Conservation (phyloP, 306 rosid species). For the Cucumis cinereus region DNA sequence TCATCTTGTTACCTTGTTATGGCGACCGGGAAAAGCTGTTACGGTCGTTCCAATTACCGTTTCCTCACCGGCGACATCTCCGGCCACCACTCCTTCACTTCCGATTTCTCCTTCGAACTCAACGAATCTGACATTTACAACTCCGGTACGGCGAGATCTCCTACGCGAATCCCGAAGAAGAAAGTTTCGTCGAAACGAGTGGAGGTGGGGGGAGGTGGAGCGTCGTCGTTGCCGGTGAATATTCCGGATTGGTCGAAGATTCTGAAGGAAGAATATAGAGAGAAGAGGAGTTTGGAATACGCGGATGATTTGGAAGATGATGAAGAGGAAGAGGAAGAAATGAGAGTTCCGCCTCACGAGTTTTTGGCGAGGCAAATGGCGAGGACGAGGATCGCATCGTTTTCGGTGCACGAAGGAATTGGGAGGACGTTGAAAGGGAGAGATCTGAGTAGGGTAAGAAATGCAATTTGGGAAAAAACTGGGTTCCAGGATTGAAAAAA, state of each 20-base stretch:
- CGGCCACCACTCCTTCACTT: slow-evolving; percentile 10
- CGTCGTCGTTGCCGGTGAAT: slow-evolving; percentile 59
- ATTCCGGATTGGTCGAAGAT: slow-evolving; percentile 92
- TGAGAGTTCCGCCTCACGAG: slow-evolving; percentile 74
- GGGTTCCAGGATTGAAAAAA: slow-evolving; percentile 51
- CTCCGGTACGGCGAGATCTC: slow-evolving; percentile 37
- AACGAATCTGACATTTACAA: slow-evolving; percentile 64
- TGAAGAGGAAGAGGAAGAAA: slow-evolving; percentile 13
- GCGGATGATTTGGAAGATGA: slow-evolving; percentile 17
- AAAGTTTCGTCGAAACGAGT: slow-evolving; percentile 15
- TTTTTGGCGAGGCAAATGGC: slow-evolving; percentile 59
- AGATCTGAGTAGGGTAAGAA: slow-evolving; percentile 78
- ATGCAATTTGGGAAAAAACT: slow-evolving; percentile 81
- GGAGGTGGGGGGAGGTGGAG: slow-evolving; percentile 15
- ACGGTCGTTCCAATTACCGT: slow-evolving; percentile 32
- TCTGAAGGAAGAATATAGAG: slow-evolving; percentile 49
- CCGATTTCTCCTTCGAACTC: slow-evolving; percentile 56
- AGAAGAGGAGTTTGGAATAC: slow-evolving; percentile 11
- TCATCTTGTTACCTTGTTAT: slow-evolving; percentile 8
- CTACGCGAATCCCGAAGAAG: slow-evolving; percentile 23
- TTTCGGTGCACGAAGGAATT: slow-evolving; percentile 26
- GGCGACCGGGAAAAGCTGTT: slow-evolving; percentile 48
- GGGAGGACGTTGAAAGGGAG: slow-evolving; percentile 33
- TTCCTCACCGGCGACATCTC: slow-evolving; percentile 33
- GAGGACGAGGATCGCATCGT: slow-evolving; percentile 63